Evolutionary conservation across 108 stramenopile species (phyloP), one percentile per base, ranked within the genome.

Genomic region (Parmales sp.): DNA sequence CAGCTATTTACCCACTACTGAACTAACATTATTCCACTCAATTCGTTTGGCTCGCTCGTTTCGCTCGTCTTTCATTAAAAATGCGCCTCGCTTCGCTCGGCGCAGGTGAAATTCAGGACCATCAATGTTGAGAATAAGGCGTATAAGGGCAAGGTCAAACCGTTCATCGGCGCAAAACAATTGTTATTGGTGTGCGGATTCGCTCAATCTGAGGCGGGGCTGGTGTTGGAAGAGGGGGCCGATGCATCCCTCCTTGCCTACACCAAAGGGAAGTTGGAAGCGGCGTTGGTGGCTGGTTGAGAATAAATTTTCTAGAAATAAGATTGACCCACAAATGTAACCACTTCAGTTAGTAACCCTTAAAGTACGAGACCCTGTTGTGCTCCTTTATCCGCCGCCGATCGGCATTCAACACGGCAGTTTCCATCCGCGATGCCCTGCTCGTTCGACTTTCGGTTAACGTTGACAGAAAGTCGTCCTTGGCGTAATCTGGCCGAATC

Each of bases 61-160:
- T n/a, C n/a, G n/a, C n/a, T n/a, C n/a, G n/a, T n/a, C n/a, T n/a
- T n/a, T n/a, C n/a, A n/a, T n/a, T 43, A 16, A 43, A 43, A 16
- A 11, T 8, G 41, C 11, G 41, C 41, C 8, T 8, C 8, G 41
- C 41, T 8, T 11, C 8, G 41, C 41, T 11, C 16, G 41, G 41
- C 41, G 41, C 75, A 76, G 28, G 66, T 68, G 54, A 76, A 79
- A 65, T 94, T 80, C 83, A 77, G 80, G 63, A 82, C 75, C 39
- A 93, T 93, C 70, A 95, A 92, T 74, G 88, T 88, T 79, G 95
- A 95, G 54, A 95, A 89, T 78, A 94, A 92, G 45, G 91, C 86
- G 19, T 95, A 78, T 83, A 92, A 89, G 68, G 78, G 76, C 28
- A 90, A 87, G 69, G 88, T 95, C 38, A 84, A 87, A 72, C 84